Percentiles rank a stretch among this genome's conserved stretches.
Evolutionary conservation across 441 rosid genomes (phyloP).

Genomic region (Capsella rubella): DNA sequence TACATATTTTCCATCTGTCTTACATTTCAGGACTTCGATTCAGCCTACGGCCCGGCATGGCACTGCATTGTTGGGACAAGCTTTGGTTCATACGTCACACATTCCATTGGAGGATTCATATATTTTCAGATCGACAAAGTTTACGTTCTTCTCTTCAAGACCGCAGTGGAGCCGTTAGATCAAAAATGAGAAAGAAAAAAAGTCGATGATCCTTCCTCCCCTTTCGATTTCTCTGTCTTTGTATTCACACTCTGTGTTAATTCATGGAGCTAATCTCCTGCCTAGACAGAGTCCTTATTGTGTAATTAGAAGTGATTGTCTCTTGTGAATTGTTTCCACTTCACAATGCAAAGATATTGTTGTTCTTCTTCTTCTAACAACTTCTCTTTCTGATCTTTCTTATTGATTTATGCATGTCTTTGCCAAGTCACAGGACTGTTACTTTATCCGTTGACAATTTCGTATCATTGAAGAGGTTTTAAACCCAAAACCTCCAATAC

Average conservation of each 20-base stretch:
- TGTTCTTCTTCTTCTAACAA: background rate
- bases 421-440: too few species aligned
- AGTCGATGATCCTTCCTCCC: background rate
- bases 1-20: background rate
- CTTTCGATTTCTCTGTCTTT: background rate
- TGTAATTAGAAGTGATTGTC: constrained; percentile 29
- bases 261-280: constrained; percentile 21
- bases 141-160: constrained; percentile 92
- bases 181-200: constrained; percentile 31
- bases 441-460: background rate
- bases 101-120: constrained; percentile 93
- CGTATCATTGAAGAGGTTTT: background rate
- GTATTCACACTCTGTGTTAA: constrained; percentile 18
- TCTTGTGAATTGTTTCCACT: background rate
- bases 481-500: constrained; percentile 44
- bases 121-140: constrained; percentile 92
- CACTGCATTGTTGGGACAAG: constrained; percentile 98
- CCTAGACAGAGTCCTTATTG: constrained; percentile 5
- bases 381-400: too few species aligned
- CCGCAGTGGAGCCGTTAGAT: constrained; percentile 90
- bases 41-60: constrained; percentile 94
- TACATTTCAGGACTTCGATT: constrained; percentile 82
- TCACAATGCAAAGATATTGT: background rate
- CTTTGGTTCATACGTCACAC: constrained; percentile 95
- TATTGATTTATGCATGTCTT: too few species aligned